These are phyloP conservation scores for Garcia nutans DNA, from an alignment of 345 rosid genomes.

Conservation along the genomic window DNA sequence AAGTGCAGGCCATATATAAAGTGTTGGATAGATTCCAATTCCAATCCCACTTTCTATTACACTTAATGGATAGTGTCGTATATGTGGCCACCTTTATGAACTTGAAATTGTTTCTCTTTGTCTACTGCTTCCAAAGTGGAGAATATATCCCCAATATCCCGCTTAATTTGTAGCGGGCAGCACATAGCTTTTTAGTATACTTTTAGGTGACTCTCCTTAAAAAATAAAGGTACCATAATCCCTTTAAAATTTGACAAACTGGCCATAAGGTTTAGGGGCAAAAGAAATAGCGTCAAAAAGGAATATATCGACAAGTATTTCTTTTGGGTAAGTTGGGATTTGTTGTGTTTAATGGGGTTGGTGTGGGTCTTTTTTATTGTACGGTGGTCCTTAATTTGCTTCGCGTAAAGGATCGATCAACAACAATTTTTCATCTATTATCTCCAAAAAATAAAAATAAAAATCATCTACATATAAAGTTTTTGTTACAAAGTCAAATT, in stretches of 20 bases:
- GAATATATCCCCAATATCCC: slow-evolving; percentile 28
- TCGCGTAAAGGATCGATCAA: neutral
- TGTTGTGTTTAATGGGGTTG: slow-evolving; percentile 12
- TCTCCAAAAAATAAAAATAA: too few species aligned
- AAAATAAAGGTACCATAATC: neutral
- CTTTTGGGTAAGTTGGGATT: neutral
- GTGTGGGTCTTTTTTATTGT: slow-evolving; percentile 4
- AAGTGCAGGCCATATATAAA: slow-evolving; percentile 1
- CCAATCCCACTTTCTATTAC: neutral
- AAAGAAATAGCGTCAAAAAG: neutral
- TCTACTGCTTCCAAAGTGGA: slow-evolving; percentile 22
- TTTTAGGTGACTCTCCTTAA: neutral
- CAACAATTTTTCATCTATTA: neutral
- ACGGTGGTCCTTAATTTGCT: slow-evolving; percentile 1
- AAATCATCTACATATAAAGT: too few species aligned
- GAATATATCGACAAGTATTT: neutral
- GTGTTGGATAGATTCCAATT: neutral
- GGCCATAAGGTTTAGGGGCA: neutral
- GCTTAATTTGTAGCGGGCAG: neutral
- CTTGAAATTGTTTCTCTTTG: slow-evolving; percentile 15
- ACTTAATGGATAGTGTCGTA: neutral
- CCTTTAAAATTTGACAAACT: neutral
- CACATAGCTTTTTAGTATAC: neutral
- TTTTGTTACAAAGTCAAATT: too few species aligned
- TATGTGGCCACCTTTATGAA: slow-evolving; percentile 10